Conservation (phyloP, 768 basidiomycete species). For the Trametes punicea region DNA sequence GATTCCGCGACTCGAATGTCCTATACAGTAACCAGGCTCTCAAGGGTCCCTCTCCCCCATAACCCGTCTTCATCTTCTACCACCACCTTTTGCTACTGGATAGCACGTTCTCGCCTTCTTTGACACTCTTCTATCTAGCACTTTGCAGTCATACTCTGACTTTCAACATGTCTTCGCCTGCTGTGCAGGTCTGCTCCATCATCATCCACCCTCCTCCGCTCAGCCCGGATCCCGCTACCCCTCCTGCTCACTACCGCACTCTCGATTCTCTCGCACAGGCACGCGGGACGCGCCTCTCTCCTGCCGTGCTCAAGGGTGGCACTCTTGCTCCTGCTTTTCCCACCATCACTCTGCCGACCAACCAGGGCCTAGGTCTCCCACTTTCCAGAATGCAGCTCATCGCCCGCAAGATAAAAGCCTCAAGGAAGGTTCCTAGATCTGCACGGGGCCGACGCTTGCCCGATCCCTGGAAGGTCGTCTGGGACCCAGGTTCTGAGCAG, state of each 20-base stretch:
- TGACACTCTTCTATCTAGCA: background rate
- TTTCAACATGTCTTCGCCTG: background rate
- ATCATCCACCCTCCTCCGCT: constrained; percentile 1
- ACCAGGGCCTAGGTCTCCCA: too few relatives aligned
- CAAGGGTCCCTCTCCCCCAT: background rate
- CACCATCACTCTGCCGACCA: too few relatives aligned
- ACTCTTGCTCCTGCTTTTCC: background rate
- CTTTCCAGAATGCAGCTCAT: too few relatives aligned
- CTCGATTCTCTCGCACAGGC: background rate
- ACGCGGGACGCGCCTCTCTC: background rate
- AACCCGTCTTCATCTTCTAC: background rate
- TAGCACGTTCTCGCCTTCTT: background rate
- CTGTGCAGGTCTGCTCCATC: background rate
- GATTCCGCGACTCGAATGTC: background rate
- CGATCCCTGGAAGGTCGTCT: background rate
- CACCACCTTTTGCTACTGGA: constrained; percentile 7
- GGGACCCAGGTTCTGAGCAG: background rate
- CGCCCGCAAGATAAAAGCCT: background rate
- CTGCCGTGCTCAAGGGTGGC: background rate
- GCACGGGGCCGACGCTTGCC: constrained; percentile 1
- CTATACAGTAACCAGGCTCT: too few relatives aligned
- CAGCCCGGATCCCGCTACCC: background rate
- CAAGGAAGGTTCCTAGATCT: background rate
- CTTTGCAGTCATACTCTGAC: too few relatives aligned
- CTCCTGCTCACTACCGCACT: background rate